Base-by-base conservation (phyloP, 768 basidiomycete genomes). In the Mycena amicta region DNA sequence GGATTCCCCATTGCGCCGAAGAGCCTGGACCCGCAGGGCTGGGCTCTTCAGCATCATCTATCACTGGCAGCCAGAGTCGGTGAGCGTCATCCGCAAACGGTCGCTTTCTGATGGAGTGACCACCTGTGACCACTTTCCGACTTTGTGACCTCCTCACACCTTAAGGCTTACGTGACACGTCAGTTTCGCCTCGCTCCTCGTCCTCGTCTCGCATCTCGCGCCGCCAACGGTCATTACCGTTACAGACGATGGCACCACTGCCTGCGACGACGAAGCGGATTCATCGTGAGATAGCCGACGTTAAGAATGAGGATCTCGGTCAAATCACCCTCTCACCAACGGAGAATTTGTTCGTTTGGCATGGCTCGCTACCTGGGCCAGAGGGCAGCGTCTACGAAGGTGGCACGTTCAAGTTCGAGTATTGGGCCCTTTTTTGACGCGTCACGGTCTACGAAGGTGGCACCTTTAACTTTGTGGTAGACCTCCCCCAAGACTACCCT, bases 381-480 rank as follows among this genome's bases (percentile, higher is more conserved):
- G 83, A 89, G 65, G 92, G 89, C 18, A 92, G 90, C 59, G 80
- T 87, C 0, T 94, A 93, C 64, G 91, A 93, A 66, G 88, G 89
- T 0, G 92, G 91, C 1, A 71, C 87, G 16, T 93, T 92, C 66
- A 71, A 84, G 33, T 76, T 92, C 33, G 33, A 84, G 88, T 45
- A 83, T 94, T 15, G 33, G 33, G 8, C 8, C 8, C 8, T 37
- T 8, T 18, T 37, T 18, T 18, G 33, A 37, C 8, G 18, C 18
- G 8, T 37, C 33, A 37, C 33, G n/a, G n/a, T n/a, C n/a, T n/a
- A 8, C 33, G 33, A 18, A 37, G 8, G 33, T 37, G 33, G 33
- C 33, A 18, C n/a, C n/a, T 37, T 37, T 8, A 45, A 23, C 43
- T 13, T 45, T n/a, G 43, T 23, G 43, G 33, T 37, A 8, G 69